Evolutionary conservation across 2,329 filamentous ascomycete species (phyloP), one percentile per base, ranked within the genome.

Genomic region (Trichoderma asperellum): DNA sequence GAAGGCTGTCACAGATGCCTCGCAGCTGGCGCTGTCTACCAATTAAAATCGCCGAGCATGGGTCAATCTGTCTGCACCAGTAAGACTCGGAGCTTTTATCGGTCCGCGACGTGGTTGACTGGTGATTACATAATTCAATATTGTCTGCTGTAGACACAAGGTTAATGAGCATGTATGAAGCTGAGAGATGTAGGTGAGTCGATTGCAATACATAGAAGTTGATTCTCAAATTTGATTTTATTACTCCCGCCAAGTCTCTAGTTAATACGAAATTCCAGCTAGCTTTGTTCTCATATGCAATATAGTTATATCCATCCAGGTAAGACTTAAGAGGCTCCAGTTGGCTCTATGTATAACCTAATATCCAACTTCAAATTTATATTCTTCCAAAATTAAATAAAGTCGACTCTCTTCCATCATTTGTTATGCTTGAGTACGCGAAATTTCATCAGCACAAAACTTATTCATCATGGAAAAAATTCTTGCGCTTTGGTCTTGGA

Each of bases 1-100:
- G 66, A 63, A 63, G 58, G 58, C 66, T 37, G 59, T 68, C 59
- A 34, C 66, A 47, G 66, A 29, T 24, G 21, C 37, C 32, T 52
- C 29, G 53, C 21, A 53, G 32, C 21, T 29, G 24, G 37, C 29
- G 18, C 34, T 35, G 16, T 49, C 52, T 18, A 47, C 68, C 68
- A 69, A 69, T 69, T 21, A 60, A 61, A 24, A 56, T n/a, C 29
- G 32, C 16, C 37, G 4, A 35, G 12, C 34, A 37, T 53, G n/a
- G 60, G 34, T 40, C 24, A 29, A 35, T n/a, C n/a, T 29, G 29
- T 53, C 64, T 27, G 37, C 14, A 4, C 24, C 16, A 18, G 29
- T 5, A 34, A 10, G 16, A 18, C 21, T 34, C 68, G 68, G 61
- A 59, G 8, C 29, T 69, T 49, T 66, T 55, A 21, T 47, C 68